Conservation (phyloP, 2,329 filamentous ascomycete genomes). For the Monosporascus sp. region DNA sequence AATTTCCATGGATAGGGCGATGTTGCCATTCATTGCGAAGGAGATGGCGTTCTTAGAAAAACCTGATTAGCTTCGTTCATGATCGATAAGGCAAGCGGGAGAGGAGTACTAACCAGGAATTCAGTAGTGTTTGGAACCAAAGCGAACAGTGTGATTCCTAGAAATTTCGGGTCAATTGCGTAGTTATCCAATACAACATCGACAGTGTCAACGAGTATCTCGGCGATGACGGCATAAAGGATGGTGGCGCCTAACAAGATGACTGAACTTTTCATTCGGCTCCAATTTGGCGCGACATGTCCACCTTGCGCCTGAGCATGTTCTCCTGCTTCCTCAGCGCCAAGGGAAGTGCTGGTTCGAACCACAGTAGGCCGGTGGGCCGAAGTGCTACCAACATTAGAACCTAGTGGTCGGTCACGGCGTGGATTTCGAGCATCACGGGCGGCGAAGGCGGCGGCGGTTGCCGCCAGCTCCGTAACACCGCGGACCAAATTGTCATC, state of each 20-base stretch:
- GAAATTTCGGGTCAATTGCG: constrained; percentile 92
- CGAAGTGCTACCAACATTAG: constrained; percentile 22
- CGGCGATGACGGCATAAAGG: constrained; percentile 92
- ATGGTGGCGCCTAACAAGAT: constrained; percentile 86
- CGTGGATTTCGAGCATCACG: constrained; percentile 57
- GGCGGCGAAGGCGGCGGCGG: constrained; percentile 80
- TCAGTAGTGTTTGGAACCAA: constrained; percentile 97
- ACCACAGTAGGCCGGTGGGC: constrained; percentile 23
- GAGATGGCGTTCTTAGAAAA: constrained; percentile 80
- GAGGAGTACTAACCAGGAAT: constrained; percentile 65
- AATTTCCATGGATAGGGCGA: constrained; percentile 98
- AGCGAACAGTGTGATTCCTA: constrained; percentile 94
- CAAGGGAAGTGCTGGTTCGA: constrained; percentile 34
- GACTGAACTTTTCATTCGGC: constrained; percentile 80
- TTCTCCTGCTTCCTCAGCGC: constrained; percentile 41
- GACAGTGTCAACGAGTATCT: constrained; percentile 94
- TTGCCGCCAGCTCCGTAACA: constrained; percentile 89
- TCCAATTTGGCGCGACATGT: constrained; percentile 99
- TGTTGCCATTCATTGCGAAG: constrained; percentile 99
- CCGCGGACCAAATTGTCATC: constrained; percentile 77
- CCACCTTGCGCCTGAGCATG: constrained; percentile 57
- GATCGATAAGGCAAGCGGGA: constrained; percentile 1
- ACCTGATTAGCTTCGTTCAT: constrained; percentile 6
- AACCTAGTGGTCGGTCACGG: constrained; percentile 30
- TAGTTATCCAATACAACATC: constrained; percentile 91